Base-by-base conservation (phyloP, 2,329 filamentous ascomycete genomes). In the Clonostachys rhizophaga region DNA sequence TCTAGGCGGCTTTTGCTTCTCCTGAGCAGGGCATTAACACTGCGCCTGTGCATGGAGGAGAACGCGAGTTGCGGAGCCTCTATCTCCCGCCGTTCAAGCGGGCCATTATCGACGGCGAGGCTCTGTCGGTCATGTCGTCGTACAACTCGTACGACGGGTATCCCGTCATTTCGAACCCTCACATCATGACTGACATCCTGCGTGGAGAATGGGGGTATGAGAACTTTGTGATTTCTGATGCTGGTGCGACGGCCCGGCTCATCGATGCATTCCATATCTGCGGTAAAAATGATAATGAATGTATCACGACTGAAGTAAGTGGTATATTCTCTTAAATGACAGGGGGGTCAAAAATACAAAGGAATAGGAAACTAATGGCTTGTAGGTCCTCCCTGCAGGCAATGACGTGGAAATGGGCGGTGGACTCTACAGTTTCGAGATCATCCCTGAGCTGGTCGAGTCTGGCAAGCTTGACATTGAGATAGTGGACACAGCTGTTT, bases 321-420 rank as follows among this genome's bases (percentile, higher is more conserved):
- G 24, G 24, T 30, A 2, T 30, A 30, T 30, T 10, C 9, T 30
- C 9, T 30, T 10, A 4, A 30, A 30, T 9, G 24, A 30, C 9
- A 10, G 9, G 9, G 24, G 10, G 24, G 4, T 30, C 24, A 10
- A 30, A 30, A 30, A 10, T 9, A 10, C 3, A 30, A 30, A 8
- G 9, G 9, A 30, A 30, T 30, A 10, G 24, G 24, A 3, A 10
- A 30, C 24, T 30, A 30, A 16, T 35, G 3, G 9, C 42, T 14
- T 24, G 13, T 49, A 78, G 65, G 70, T 81, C 9, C 72, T 90
- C 5, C 80, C 81, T 1, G 83, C 85, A 5, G 86, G 87, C 4
- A 86, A 82, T 44, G 86, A 89, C 54, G 75, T 86, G 12, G 87
- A 90, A 57, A 89, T 89, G 86, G 86, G 86, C 12, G 86, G 86